Percentiles rank a stretch among this genome's conserved stretches.
Conservation (phyloP, 176 grass and related monocot species). For the Cymbopogon citratus region DNA sequence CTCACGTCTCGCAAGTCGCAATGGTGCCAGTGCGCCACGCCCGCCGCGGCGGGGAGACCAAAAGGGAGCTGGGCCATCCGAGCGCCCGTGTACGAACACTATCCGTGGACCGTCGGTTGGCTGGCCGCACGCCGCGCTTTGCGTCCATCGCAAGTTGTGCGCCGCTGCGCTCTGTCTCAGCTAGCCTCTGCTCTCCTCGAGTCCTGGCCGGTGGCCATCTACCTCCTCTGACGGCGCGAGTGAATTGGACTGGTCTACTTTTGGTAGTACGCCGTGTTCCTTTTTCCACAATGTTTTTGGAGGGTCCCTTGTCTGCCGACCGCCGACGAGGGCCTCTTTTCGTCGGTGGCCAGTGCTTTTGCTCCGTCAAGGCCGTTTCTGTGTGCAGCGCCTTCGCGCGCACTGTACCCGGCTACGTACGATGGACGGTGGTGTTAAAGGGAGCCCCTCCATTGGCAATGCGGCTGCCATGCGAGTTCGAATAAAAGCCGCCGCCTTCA, state of each 20-base stretch:
- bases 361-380: neutral
- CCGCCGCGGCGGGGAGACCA: neutral
- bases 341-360: neutral
- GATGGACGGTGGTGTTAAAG: neutral
- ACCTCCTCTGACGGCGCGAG: slow-evolving; percentile 13
- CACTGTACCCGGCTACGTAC: neutral
- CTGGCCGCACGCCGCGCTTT: slow-evolving; percentile 21
- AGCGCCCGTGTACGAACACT: too few species aligned
- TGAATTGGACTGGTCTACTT: neutral
- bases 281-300: neutral
- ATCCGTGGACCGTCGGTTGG: neutral
- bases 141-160: slow-evolving; percentile 43
- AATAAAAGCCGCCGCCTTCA: slow-evolving; percentile 9
- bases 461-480: neutral
- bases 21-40: too few species aligned
- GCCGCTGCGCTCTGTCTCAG: neutral
- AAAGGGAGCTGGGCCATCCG: neutral
- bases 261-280: neutral
- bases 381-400: neutral
- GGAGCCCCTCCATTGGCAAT: neutral
- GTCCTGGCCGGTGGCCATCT: neutral
- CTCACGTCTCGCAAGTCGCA: too few species aligned
- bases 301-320: neutral
- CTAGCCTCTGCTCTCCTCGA: neutral
- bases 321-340: neutral